Base-by-base conservation (phyloP, 2,329 filamentous ascomycete genomes). In the Myotisia sp. region DNA sequence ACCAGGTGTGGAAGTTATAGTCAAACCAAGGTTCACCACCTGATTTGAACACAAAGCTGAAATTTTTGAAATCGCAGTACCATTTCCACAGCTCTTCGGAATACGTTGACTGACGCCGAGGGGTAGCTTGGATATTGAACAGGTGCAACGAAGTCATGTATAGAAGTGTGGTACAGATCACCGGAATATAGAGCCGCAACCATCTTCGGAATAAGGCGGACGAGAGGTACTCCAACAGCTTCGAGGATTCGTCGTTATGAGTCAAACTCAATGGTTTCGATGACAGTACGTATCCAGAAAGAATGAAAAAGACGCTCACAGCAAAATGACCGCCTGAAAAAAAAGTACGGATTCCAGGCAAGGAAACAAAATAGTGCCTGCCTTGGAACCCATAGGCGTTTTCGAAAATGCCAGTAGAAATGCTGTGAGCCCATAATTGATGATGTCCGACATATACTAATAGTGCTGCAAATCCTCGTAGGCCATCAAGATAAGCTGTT, bases 1-100 rank as follows among this genome's bases (percentile, higher is more conserved):
- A 75, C 71, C 73, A 77, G 2, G 70, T 48, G 42, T 78, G 74
- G 18, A 60, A 62, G 44, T 75, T 73, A 54, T 71, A 71, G 8
- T 55, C 54, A 36, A 74, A 63, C 60, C 70, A 76, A 7, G 69
- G 65, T 6, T 65, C 56, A 1, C 67, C 68, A 5, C 71, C 70
- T 5, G 61, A 62, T 26, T 69, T 67, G 55, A 72, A 80, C 24
- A 78, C 50, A 48, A 76, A 80, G 52, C 68, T 79, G 56, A 76
- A 79, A 51, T 78, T 78, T 49, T 79, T 80, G 48, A 71, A 60
- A 48, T 79, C 71, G 39, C 47, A 49, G 35, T 65, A 63, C 60
- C 60, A 63, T 23, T 54, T 59, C 58, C 64, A 69, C 1, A 72
- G 40, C 44, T 75, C 71, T 7, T 62, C 64, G 5, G 48, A 40